Percentiles rank a stretch among this genome's conserved stretches.
Conservation (phyloP, 2,329 filamentous ascomycete species). For the Microdochium bolleyi region DNA sequence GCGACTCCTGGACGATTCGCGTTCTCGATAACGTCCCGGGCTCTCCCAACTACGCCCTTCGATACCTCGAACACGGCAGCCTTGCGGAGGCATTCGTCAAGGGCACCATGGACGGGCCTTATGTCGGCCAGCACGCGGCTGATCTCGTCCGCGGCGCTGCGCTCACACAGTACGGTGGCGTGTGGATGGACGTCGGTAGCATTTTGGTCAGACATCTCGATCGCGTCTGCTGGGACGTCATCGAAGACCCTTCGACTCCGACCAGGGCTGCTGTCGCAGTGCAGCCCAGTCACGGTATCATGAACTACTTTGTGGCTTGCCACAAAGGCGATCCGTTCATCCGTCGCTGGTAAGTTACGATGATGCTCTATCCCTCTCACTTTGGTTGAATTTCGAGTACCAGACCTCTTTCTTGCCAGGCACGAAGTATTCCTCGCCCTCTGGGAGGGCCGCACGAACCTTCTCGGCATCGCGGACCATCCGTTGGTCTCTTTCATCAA, state of each 20-base stretch:
- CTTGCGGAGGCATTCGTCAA: conserved; percentile 23
- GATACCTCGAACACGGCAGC: conserved; percentile 20
- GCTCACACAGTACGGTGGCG: conserved; percentile 27
- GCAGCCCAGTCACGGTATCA: conserved; percentile 16
- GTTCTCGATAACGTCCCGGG: conserved; percentile 26
- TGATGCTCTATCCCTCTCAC: too few species aligned
- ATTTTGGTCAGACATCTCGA: conserved; percentile 27
- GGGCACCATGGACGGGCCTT: conserved; percentile 29
- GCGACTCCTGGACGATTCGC: conserved; percentile 29
- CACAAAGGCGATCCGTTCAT: conserved; percentile 30
- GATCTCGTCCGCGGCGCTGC: conserved; percentile 33
- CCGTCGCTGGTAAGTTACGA: conserved; percentile 20
- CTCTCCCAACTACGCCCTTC: conserved; percentile 28
- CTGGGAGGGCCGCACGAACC: conserved; percentile 17
- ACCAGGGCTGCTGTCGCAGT: conserved; percentile 19
- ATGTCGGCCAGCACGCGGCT: conserved; percentile 28
- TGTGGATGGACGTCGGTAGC: conserved; percentile 30
- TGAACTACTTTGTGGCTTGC: conserved; percentile 28
- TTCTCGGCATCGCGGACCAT: conserved; percentile 13
- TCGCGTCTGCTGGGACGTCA: conserved; percentile 25
- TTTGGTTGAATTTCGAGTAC: too few species aligned
- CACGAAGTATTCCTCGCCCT: conserved; percentile 21
- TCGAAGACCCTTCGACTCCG: conserved; percentile 22
- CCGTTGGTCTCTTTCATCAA: conserved; percentile 18
- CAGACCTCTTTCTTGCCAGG: too few species aligned